Evolutionary conservation across 352 stramenopile species (phyloP).

Genomic region (Phytopythium ostracodes): DNA sequence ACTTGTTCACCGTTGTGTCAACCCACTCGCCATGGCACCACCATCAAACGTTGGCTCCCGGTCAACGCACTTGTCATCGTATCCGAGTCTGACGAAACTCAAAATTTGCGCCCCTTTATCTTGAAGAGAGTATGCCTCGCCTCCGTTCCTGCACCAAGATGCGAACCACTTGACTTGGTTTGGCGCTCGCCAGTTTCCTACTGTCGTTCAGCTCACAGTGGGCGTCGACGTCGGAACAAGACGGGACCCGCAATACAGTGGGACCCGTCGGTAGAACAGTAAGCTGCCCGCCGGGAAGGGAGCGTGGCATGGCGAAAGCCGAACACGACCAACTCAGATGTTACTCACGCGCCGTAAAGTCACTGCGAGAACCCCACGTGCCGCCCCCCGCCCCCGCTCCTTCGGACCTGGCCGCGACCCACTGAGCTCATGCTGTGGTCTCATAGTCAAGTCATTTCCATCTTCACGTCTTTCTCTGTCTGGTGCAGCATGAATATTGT

Average conservation of each 20-base stretch:
- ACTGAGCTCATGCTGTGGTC: neutral
- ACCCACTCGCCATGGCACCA: neutral
- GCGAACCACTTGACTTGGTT: neutral
- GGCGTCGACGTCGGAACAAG: slow-evolving; percentile 8
- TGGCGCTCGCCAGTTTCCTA: neutral
- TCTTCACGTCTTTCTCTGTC: too few relatives aligned
- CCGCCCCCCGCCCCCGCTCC: too few relatives aligned
- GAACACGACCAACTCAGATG: slow-evolving; percentile 3
- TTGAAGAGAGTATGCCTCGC: too few relatives aligned
- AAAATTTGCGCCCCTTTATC: neutral
- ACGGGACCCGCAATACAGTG: neutral
- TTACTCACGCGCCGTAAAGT: slow-evolving; percentile 6
- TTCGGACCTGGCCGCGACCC: neutral
- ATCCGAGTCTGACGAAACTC: neutral
- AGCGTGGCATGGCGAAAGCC: neutral
- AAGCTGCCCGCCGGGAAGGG: neutral
- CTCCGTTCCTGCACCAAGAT: neutral
- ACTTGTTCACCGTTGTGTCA: neutral
- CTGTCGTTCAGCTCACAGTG: neutral
- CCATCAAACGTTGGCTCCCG: neutral
- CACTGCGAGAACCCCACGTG: neutral
- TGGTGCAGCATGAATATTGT: too few relatives aligned
- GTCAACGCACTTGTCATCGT: neutral
- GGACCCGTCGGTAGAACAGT: neutral
- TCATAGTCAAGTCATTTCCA: too few relatives aligned